Conservation (phyloP, 2,329 filamentous ascomycete species). For the Aureobasidium lini region DNA sequence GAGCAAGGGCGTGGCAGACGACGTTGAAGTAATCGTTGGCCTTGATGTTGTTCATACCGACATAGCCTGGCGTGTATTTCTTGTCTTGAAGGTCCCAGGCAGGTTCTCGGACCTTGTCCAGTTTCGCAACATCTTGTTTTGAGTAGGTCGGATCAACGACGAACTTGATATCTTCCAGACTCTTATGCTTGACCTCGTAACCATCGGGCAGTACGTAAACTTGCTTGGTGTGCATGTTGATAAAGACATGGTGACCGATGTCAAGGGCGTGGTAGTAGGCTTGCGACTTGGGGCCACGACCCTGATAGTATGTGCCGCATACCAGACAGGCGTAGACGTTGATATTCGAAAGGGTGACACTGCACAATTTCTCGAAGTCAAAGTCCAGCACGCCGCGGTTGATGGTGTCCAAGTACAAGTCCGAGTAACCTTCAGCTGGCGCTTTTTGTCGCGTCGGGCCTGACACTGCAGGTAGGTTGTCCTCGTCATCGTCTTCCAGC, state of each 20-base stretch:
- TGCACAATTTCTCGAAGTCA: conserved; percentile 98
- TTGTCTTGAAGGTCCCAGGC: conserved; percentile 74
- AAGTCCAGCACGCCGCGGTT: conserved; percentile 89
- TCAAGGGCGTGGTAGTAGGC: conserved; percentile 97
- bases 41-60: conserved; percentile 99
- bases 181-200: conserved; percentile 92
- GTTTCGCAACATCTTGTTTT: conserved; percentile 66
- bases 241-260: conserved; percentile 91
- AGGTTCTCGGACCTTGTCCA: conserved; percentile 60
- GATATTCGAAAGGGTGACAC: conserved; percentile 90
- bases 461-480: conserved; percentile 26
- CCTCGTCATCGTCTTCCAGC: conserved; percentile 26
- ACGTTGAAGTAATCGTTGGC: conserved; percentile 99
- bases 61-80: conserved; percentile 86
- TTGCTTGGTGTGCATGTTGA: conserved; percentile 91
- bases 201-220: conserved; percentile 92
- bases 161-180: conserved; percentile 95
- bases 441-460: conserved; percentile 62
- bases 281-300: conserved; percentile 85
- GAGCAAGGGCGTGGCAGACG: conserved; percentile 81
- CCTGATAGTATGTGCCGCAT: conserved; percentile 96
- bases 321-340: conserved; percentile 97
- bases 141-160: conserved; percentile 87
- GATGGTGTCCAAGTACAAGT: conserved; percentile 96
- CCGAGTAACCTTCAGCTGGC: conserved; percentile 81